Conservation (phyloP, 345 rosid genomes). For the Hypericum perforatum region DNA sequence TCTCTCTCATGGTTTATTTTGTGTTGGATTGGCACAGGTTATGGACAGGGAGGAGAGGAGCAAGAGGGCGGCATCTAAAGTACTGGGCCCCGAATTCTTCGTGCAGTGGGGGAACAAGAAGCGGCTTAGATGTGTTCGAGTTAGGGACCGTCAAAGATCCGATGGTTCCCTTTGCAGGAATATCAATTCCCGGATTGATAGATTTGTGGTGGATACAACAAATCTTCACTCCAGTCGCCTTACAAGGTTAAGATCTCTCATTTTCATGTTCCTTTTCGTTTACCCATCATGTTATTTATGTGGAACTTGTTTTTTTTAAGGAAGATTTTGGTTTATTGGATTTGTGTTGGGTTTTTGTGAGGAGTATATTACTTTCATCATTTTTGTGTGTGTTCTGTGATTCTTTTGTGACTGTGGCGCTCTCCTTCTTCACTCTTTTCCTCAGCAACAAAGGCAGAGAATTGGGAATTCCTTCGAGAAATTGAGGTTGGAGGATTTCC, state of each 20-base stretch:
- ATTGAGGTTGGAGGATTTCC: conserved; percentile 5
- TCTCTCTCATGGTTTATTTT: background rate
- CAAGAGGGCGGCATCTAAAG: conserved; percentile 27
- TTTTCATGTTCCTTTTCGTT: background rate
- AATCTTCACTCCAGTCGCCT: conserved; percentile 22
- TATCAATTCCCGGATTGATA: conserved; percentile 36
- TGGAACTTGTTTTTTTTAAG: too few species aligned
- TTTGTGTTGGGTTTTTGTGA: too few species aligned
- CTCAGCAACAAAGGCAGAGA: conserved; percentile 20
- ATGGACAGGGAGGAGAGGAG: conserved; percentile 43
- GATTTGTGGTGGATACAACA: conserved; percentile 13
- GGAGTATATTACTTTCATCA: too few species aligned
- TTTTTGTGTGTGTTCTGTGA: too few species aligned
- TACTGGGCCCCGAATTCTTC: conserved; percentile 41
- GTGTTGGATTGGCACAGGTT: conserved; percentile 11
- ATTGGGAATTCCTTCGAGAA: conserved; percentile 2
- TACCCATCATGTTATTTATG: too few species aligned
- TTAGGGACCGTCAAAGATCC: conserved; percentile 47
- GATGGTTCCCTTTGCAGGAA: conserved; percentile 36
- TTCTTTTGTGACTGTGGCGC: too few species aligned
- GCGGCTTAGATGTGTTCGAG: conserved; percentile 70
- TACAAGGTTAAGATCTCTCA: conserved; percentile 30
- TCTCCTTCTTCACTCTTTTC: conserved; percentile 6
- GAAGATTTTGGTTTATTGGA: background rate
- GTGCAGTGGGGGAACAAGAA: conserved; percentile 68